phyloP scores from a whole-genome alignment of 2,329 filamentous ascomycete genomes.

The Aspergillus novofumigatus region DNA sequence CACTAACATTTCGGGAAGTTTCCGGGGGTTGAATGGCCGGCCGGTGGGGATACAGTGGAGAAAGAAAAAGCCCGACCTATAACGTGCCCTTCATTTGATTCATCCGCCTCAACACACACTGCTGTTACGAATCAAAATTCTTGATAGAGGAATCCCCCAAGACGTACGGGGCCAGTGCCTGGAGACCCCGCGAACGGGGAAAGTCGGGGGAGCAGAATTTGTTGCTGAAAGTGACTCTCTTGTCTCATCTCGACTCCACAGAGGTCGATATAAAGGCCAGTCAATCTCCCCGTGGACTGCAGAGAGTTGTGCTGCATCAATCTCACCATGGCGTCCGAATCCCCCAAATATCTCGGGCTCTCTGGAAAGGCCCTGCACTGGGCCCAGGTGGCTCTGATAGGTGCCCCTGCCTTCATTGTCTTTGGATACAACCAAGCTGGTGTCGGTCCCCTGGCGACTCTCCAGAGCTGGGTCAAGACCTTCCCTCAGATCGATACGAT shows the following conservation, averaged over 20 bases:
- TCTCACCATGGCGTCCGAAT: background rate
- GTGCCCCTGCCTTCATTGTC: slow-evolving; percentile 21
- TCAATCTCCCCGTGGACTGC: background rate
- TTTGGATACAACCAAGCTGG: slow-evolving; percentile 27
- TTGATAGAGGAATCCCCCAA: background rate
- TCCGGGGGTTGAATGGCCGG: background rate
- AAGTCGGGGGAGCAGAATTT: background rate
- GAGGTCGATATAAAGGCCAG: background rate
- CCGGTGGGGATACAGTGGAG: background rate
- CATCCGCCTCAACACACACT: background rate
- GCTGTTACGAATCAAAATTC: background rate
- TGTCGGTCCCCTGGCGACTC: slow-evolving; percentile 18
- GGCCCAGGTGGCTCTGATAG: slow-evolving; percentile 20
- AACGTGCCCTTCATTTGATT: background rate
- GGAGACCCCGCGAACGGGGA: background rate
- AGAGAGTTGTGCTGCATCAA: background rate
- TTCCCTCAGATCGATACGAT: slow-evolving; percentile 55
- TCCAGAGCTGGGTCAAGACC: slow-evolving; percentile 35
- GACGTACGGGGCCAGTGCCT: background rate
- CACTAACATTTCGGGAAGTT: background rate
- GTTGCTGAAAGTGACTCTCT: background rate
- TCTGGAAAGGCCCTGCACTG: slow-evolving; percentile 11
- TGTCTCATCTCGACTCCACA: background rate
- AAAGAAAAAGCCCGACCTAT: background rate
- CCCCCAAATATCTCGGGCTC: background rate